A percentile compares a stretch with the other conserved stretches of the same genome.
These are phyloP conservation scores for Pseudocercospora pini-densiflorae DNA, from an alignment of 2,329 filamentous ascomycete species.

Conservation along the genomic window DNA sequence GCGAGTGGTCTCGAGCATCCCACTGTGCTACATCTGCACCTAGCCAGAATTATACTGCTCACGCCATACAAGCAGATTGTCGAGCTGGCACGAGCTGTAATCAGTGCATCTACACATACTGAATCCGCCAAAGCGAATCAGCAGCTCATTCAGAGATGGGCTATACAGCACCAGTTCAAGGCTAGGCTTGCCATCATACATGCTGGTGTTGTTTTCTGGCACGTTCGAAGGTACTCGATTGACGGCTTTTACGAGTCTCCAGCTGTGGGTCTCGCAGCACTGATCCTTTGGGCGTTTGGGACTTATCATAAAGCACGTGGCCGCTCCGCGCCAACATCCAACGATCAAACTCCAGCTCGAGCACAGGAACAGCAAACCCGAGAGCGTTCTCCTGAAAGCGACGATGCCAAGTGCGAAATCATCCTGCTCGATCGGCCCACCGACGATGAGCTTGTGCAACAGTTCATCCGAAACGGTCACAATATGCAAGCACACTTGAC, in stretches of 20 bases:
- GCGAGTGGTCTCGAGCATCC: conserved; percentile 58
- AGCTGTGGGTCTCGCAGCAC: conserved; percentile 66
- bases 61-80: conserved; percentile 55
- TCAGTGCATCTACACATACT: conserved; percentile 25
- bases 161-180: conserved; percentile 58
- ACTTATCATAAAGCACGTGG: conserved; percentile 23
- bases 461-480: conserved; percentile 57
- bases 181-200: conserved; percentile 62
- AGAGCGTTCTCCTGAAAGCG: conserved; percentile 7
- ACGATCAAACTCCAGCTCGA: neutral
- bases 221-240: conserved; percentile 55
- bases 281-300: conserved; percentile 68
- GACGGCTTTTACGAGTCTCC: conserved; percentile 66
- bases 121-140: conserved; percentile 12
- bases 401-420: conserved; percentile 36
- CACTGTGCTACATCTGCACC: conserved; percentile 61
- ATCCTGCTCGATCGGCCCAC: conserved; percentile 61
- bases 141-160: conserved; percentile 51
- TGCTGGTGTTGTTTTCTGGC: conserved; percentile 58
- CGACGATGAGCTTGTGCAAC: conserved; percentile 63
- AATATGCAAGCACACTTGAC: conserved; percentile 57
- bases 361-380: neutral
- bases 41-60: conserved; percentile 58
- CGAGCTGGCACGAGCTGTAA: conserved; percentile 45
- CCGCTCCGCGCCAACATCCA: neutral